Evolutionary conservation across 2,329 filamentous ascomycete genomes (phyloP).

Genomic region (Juglanconis juglandina): DNA sequence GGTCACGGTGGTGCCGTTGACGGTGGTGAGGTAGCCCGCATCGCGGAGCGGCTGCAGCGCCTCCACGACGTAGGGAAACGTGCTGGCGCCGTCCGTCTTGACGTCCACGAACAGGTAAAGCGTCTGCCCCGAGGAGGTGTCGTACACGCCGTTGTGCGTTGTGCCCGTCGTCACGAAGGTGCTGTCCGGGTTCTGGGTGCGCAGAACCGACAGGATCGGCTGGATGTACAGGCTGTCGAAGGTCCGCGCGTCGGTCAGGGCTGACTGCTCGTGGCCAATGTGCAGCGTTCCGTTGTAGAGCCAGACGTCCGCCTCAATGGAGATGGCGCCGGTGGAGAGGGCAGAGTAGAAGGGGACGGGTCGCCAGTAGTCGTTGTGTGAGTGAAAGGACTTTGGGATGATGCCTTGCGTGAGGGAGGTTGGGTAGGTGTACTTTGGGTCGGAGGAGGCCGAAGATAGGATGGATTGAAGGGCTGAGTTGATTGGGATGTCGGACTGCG

Average conservation of each 20-base stretch:
- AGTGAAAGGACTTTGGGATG: conserved; percentile 57
- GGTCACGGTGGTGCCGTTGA: conserved; percentile 45
- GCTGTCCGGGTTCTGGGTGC: conserved; percentile 46
- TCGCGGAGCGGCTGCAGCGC: conserved; percentile 56
- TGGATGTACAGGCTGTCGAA: conserved; percentile 60
- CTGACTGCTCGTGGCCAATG: conserved; percentile 58
- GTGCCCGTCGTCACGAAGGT: conserved; percentile 39
- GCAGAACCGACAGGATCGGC: conserved; percentile 56
- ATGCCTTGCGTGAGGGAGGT: conserved; percentile 53
- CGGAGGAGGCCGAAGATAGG: conserved; percentile 7
- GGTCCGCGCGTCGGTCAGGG: conserved; percentile 52
- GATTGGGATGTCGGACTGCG: conserved; percentile 13
- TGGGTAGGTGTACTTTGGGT: conserved; percentile 40
- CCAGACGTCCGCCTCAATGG: conserved; percentile 69
- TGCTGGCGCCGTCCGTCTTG: conserved; percentile 53
- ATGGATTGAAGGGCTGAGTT: conserved; percentile 13
- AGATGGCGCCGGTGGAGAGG: conserved; percentile 54
- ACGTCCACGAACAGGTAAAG: conserved; percentile 64
- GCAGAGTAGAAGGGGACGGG: conserved; percentile 62
- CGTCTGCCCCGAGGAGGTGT: conserved; percentile 45
- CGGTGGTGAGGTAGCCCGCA: conserved; percentile 49
- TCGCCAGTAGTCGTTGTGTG: conserved; percentile 70
- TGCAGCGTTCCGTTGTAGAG: conserved; percentile 51
- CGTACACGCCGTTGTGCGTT: conserved; percentile 50
- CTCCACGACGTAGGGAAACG: conserved; percentile 46